Conservation (phyloP, 352 stramenopile genomes). For the Phytophthora multivora region DNA sequence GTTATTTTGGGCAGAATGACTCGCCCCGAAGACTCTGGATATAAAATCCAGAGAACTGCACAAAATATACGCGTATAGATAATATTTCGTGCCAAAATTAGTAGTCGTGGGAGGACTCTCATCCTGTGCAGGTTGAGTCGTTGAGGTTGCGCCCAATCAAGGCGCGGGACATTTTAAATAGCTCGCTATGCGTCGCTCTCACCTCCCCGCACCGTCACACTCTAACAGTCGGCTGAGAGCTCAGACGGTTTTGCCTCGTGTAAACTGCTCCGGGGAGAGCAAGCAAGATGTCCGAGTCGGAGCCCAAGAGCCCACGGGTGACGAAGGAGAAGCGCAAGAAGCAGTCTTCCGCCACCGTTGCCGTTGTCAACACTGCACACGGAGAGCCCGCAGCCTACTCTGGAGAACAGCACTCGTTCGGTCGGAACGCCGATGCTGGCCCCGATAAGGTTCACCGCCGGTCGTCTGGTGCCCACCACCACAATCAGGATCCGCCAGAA, state of each 20-base stretch:
- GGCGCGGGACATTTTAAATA: constrained; percentile 18
- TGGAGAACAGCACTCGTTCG: constrained; percentile 32
- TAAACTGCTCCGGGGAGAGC: constrained; percentile 4
- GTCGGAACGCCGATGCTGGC: constrained; percentile 11
- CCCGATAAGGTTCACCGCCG: constrained; percentile 26
- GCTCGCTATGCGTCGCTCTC: background rate
- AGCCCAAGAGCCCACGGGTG: constrained; percentile 27
- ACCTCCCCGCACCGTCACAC: constrained; percentile 2
- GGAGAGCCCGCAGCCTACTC: constrained; percentile 21
- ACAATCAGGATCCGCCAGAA: constrained; percentile 9
- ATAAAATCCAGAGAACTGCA: no score
- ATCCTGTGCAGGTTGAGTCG: constrained; percentile 10
- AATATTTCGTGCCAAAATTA: no score
- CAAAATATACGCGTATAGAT: no score
- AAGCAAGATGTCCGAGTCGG: constrained; percentile 30
- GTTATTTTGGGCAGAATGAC: no score
- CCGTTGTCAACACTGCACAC: constrained; percentile 33
- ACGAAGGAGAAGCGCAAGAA: constrained; percentile 43
- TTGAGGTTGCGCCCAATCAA: constrained; percentile 5
- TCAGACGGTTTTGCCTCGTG: constrained; percentile 1
- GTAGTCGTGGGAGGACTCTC: background rate
- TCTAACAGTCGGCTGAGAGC: constrained; percentile 23
- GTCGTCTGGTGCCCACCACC: constrained; percentile 13
- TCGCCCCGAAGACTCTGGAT: no score
- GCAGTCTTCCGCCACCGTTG: constrained; percentile 37